Evolutionary conservation across 768 basidiomycete species (phyloP), one percentile per base, ranked within the genome.

Genomic region (Royoungia palumana): DNA sequence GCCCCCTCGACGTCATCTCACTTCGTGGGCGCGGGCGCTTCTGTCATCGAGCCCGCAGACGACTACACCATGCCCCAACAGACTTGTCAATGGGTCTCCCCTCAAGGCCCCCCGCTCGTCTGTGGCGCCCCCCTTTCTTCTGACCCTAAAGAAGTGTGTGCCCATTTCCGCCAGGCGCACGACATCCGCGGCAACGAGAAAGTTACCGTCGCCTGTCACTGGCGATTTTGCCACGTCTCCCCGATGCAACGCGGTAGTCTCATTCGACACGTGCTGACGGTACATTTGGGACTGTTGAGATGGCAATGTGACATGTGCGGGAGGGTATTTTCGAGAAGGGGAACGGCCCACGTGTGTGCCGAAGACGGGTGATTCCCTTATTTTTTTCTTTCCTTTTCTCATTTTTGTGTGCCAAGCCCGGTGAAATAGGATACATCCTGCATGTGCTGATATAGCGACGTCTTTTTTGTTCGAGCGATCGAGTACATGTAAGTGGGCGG

Each of bases 161-260:
- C 30, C 12, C 60, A 61, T 25, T 42, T 61, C 8, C 53, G 60
- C 4, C 8, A 35, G 2, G 28, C 8, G 5, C 60, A 61, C 24
- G 21, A 47, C 20, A 12, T 61, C 21, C 54, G 50, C 0, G 60
- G 60, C 3, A 52, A 53, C n/a, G 57, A 62, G 21, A 62, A 46
- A 11, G 54, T 44, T 20, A 16, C 16, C 11, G 44, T 56, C 2
- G 1, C 0, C 16, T 61, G 60, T 28, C 19, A 2, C 9, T 61
- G 60, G 60, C 40, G n/a, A 3, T 39, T 45, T n/a, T 62, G 60
- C 32, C 10, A n/a, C 0, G 47, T 8, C 2, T 13, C 49, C 0
- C 60, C 49, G 6, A 61, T 61, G 60, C 51, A 51, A 5, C 39
- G 60, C 6, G 60, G 60, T 2, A 62, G 57, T 32, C n/a, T 61